These are phyloP conservation scores for Alternaria triticina DNA, from an alignment of 2,329 filamentous ascomycete genomes.

Conservation along the genomic window DNA sequence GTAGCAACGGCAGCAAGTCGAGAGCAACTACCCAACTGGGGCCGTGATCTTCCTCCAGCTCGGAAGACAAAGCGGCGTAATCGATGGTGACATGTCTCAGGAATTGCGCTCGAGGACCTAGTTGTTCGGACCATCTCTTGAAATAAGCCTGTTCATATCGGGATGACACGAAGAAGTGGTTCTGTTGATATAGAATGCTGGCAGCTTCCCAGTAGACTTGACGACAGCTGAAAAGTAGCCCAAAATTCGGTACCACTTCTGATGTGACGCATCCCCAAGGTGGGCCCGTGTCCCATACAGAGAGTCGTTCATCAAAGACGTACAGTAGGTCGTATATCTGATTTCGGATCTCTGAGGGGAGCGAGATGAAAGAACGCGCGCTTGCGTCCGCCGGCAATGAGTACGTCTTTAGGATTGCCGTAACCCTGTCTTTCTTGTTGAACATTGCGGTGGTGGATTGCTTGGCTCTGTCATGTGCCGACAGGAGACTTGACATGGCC, in stretches of 20 bases:
- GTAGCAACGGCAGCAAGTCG: not conserved
- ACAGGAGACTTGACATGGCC: not conserved
- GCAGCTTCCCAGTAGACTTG: not conserved
- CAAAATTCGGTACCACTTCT: not conserved
- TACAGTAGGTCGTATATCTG: not conserved
- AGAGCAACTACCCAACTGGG: not conserved
- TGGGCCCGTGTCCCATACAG: not conserved
- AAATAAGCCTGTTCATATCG: not conserved
- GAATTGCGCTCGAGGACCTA: not conserved
- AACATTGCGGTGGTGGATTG: not conserved
- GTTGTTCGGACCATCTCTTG: not conserved
- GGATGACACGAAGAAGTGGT: not conserved
- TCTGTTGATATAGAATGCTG: not conserved
- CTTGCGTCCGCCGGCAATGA: not conserved
- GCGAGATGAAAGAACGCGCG: not conserved
- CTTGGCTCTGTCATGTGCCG: not conserved
- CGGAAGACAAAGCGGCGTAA: not conserved
- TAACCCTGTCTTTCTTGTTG: not conserved
- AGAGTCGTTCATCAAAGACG: not conserved
- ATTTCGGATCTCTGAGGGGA: not conserved
- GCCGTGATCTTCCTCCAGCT: not conserved
- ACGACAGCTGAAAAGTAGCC: not conserved
- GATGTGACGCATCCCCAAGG: not conserved
- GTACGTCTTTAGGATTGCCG: not conserved
- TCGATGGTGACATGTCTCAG: not conserved